A percentile compares a stretch with the other conserved stretches of the same genome.
Evolutionary conservation across 2,329 filamentous ascomycete genomes (phyloP).

Genomic region (Pseudogymnoascus sp.): DNA sequence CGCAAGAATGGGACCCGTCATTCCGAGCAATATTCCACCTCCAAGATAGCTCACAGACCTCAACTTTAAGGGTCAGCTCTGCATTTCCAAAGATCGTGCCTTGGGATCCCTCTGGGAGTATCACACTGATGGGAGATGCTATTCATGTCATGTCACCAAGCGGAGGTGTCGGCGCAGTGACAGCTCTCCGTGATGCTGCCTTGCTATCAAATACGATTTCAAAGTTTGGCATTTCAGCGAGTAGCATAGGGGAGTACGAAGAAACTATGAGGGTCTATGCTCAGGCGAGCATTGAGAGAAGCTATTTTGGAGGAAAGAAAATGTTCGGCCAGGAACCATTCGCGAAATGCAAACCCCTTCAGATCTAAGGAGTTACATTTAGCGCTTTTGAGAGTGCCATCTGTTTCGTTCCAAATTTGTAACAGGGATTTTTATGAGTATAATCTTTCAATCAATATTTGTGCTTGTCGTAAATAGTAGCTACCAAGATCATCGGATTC

Average conservation of each 20-base stretch:
- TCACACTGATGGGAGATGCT: constrained; percentile 15
- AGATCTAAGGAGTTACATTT: not conserved
- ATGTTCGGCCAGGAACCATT: not conserved
- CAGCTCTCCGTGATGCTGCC: not conserved
- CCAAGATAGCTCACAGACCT: constrained; percentile 11
- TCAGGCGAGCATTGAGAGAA: not conserved
- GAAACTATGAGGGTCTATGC: not conserved
- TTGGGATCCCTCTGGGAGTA: constrained; percentile 10
- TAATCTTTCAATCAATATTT: not conserved
- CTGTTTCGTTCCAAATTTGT: not conserved
- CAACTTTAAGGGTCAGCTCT: constrained; percentile 13
- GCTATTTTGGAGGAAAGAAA: not conserved
- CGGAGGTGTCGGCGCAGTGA: not conserved
- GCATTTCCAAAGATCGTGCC: constrained; percentile 13
- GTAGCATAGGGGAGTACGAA: not conserved
- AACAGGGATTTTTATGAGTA: not conserved
- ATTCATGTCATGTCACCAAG: constrained; percentile 14
- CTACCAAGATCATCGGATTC: not conserved
- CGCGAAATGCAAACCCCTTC: not conserved
- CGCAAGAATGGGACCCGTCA: constrained; percentile 13
- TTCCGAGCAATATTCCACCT: constrained; percentile 15
- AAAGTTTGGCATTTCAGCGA: not conserved
- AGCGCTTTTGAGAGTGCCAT: not conserved
- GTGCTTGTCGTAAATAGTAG: not conserved
- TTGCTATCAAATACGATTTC: constrained; percentile 8